Percentiles rank a stretch among this genome's conserved stretches.
phyloP scores from a whole-genome alignment of 2,329 filamentous ascomycete genomes.

The Aspergillus transmontanensis region DNA sequence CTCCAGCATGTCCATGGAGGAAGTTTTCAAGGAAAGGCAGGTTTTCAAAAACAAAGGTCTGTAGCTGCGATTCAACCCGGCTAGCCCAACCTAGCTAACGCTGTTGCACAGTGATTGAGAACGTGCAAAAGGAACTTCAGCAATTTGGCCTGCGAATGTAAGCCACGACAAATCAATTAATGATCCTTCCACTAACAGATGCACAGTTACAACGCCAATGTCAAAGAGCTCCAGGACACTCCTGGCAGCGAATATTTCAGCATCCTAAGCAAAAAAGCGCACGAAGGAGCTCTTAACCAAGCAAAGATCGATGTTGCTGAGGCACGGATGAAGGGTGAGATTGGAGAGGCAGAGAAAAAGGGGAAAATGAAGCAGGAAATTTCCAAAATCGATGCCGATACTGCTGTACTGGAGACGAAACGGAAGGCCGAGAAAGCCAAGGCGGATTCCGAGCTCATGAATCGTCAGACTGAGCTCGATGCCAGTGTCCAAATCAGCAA shows the following conservation, averaged over 20 bases:
- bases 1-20: slow-evolving; percentile 89
- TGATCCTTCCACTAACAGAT: slow-evolving; percentile 6
- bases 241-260: slow-evolving; percentile 81
- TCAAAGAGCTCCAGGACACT: slow-evolving; percentile 85
- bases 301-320: slow-evolving; percentile 65
- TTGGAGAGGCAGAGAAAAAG: slow-evolving; percentile 70
- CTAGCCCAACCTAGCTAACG: not conserved
- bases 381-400: slow-evolving; percentile 84
- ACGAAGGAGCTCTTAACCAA: slow-evolving; percentile 82
- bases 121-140: slow-evolving; percentile 76
- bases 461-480: slow-evolving; percentile 70
- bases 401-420: slow-evolving; percentile 80
- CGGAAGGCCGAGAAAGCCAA: slow-evolving; percentile 78
- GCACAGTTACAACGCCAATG: slow-evolving; percentile 68
- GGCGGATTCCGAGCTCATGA: slow-evolving; percentile 75
- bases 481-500: slow-evolving; percentile 75
- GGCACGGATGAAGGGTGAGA: slow-evolving; percentile 63
- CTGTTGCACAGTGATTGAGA: slow-evolving; percentile 60
- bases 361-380: slow-evolving; percentile 83
- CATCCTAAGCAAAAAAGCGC: slow-evolving; percentile 78
- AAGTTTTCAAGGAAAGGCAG: slow-evolving; percentile 78
- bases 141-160: slow-evolving; percentile 78
- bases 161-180: slow-evolving; percentile 8
- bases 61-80: not conserved
- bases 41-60: slow-evolving; percentile 72